Conservation (phyloP, 305 asterid species). For the Solanum hybrid region DNA sequence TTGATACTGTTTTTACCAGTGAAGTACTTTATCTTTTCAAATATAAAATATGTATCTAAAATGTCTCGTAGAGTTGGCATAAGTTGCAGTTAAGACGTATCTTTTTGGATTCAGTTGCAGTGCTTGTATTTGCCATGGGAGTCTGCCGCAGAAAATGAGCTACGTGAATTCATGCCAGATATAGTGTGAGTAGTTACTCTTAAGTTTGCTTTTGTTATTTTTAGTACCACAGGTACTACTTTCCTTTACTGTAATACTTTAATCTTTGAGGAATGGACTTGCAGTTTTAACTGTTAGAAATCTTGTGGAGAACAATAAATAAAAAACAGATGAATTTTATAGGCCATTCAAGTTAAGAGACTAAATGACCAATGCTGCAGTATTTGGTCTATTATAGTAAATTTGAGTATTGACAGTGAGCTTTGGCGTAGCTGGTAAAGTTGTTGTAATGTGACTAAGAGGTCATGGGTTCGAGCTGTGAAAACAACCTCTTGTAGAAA, state of each 20-base stretch:
- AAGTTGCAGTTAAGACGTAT: neutral
- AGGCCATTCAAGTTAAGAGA: neutral
- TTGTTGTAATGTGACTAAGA: neutral
- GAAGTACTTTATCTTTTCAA: neutral
- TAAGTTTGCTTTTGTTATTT: neutral
- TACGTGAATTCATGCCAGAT: slow-evolving; percentile 45
- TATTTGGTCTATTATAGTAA: neutral
- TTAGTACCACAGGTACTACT: neutral
- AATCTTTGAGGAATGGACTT: neutral
- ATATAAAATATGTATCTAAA: neutral
- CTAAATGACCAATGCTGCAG: neutral
- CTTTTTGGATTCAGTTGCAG: slow-evolving; percentile 37
- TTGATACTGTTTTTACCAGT: neutral
- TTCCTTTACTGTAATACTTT: neutral
- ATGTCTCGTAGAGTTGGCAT: neutral
- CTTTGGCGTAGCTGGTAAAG: neutral
- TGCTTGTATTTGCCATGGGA: slow-evolving; percentile 83
- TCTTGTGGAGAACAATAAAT: neutral
- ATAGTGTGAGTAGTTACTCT: slow-evolving; percentile 43
- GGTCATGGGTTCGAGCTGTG: neutral
- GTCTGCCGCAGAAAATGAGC: slow-evolving; percentile 51
- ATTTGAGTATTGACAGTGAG: neutral
- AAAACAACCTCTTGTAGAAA: neutral
- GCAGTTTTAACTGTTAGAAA: neutral
- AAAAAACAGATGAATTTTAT: neutral